Base-by-base conservation (phyloP, 768 basidiomycete species). In the Pseudohyphozyma bogoriensis region DNA sequence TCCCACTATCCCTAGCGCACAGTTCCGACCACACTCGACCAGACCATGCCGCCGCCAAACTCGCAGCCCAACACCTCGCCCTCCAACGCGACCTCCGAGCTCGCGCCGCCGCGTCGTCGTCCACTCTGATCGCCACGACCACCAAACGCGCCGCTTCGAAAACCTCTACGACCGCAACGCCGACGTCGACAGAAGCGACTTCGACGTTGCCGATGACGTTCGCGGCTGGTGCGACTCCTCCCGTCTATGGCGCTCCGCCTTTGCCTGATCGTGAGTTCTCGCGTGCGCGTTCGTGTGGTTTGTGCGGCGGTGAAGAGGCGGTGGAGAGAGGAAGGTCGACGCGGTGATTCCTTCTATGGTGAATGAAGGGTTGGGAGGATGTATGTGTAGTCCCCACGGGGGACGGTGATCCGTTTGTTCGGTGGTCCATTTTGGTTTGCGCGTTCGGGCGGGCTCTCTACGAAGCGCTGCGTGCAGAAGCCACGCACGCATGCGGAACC, bases 221-320 rank as follows among this genome's bases (percentile, higher is more conserved):
- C 66, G 39, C 79, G 0, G 72, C 82, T 39, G 87, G 87, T 2
- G 80, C 83, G 33, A 77, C 77, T 1, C 79, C 84, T 3, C 81
- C 84, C 2, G 76, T 85, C 44, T 68, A 80, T 35, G 84, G 85
- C 58, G 89, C 81, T 1, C 84, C 85, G 4, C 63, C 74, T 8
- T 74, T 89, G 18, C 89, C 88, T 1, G 76, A 79, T 0, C 63
- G 76, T 59, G 42, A 22, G 59, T 32, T 18, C 24, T 20, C 40
- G 26, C 10, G 16, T 20, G 8, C 40, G 40, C 18, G 10, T 15
- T 18, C 16, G 40, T 18, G 7, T 15, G 40, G 40, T n/a, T 42
- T 15, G 40, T 20, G 7, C n/a, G 16, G 40, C 18, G 40, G n/a
- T 8, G 10, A 42, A 7, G 40, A 42, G 40, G 10, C n/a, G n/a